Percentiles rank a stretch among this genome's conserved stretches.
Evolutionary conservation across 2,329 filamentous ascomycete genomes (phyloP).

Genomic region (Cercospora sojina): DNA sequence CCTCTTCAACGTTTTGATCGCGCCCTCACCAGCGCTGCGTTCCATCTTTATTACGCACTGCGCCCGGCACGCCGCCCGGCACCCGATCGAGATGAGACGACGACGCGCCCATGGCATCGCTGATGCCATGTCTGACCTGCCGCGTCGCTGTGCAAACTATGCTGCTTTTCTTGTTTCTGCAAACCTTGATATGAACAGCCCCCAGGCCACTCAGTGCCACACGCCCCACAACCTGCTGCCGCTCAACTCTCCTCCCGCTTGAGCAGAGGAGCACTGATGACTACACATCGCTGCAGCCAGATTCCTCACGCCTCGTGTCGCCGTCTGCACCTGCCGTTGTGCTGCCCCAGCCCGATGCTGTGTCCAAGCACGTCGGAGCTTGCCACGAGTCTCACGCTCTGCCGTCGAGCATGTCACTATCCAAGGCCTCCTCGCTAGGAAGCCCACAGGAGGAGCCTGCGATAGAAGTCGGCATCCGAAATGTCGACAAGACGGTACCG

Average conservation of each 20-base stretch:
- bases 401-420: background rate
- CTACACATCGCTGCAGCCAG: background rate
- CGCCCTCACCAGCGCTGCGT: background rate
- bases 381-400: background rate
- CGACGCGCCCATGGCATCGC: background rate
- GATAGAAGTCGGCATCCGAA: background rate
- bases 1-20: conserved; percentile 9
- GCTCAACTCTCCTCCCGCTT: background rate
- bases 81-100: background rate
- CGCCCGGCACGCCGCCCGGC: background rate
- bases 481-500: background rate
- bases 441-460: background rate
- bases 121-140: background rate
- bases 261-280: background rate
- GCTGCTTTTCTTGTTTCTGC: background rate
- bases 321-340: background rate
- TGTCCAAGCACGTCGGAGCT: background rate
- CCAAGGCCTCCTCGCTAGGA: background rate
- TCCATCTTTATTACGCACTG: background rate
- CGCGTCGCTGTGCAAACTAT: background rate
- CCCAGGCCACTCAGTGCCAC: background rate
- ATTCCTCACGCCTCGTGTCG: background rate
- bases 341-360: background rate
- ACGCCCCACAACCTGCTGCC: background rate
- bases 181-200: background rate